Evolutionary conservation across 192 early-diverging fungal genomes (phyloP).

Genomic region (Coemansia sp.): DNA sequence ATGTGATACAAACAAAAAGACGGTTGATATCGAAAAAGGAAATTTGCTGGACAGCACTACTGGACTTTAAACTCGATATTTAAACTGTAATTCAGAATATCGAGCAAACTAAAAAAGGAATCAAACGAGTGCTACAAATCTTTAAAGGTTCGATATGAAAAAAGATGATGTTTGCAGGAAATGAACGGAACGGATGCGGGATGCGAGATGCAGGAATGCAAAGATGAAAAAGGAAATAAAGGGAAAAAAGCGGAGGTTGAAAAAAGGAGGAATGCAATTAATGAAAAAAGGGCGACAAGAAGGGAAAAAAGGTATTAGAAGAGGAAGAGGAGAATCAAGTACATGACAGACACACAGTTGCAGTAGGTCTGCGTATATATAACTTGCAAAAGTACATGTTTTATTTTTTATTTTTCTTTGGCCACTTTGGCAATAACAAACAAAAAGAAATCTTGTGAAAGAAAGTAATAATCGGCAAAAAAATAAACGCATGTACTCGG

Average conservation of each 20-base stretch:
- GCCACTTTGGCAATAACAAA: not conserved
- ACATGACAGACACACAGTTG: not conserved
- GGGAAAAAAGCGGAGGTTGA: not conserved
- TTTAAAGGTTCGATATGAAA: not conserved
- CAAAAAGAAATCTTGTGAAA: not conserved
- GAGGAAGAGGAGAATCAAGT: not conserved
- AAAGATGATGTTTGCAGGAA: constrained; percentile 2
- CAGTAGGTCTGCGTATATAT: constrained; percentile 4
- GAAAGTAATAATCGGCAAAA: constrained; percentile 1
- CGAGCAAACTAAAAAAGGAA: not conserved
- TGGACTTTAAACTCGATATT: not conserved
- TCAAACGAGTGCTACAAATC: not conserved
- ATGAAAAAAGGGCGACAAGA: not conserved
- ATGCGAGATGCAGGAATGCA: constrained; percentile 17
- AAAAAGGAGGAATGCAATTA: constrained; percentile 3
- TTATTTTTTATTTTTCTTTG: not conserved
- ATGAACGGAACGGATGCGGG: not conserved
- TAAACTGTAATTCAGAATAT: not conserved
- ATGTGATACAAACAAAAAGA: not conserved
- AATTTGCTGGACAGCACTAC: not conserved
- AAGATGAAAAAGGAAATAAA: not conserved
- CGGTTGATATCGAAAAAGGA: not conserved
- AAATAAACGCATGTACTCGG: not conserved
- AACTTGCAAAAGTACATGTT: not conserved
- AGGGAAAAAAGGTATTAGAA: constrained; percentile 2